Base-by-base conservation (phyloP, 495 filamentous ascomycete genomes). In the Tuber borchii region DNA sequence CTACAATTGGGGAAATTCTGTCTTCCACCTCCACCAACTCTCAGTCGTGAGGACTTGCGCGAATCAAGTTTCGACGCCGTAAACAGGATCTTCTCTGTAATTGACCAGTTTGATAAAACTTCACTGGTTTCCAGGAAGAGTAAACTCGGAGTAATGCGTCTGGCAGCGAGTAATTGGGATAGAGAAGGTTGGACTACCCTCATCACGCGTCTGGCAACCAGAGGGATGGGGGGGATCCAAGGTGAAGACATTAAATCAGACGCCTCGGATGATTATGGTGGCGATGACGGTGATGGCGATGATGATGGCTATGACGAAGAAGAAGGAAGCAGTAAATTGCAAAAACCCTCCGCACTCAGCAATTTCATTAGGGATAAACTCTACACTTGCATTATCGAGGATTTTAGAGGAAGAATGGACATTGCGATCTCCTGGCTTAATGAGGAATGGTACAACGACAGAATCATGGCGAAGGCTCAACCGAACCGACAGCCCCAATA, bases 391-490 rank as follows among this genome's bases (percentile, higher is more conserved):
- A 88, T 98, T 61, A 86, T 97, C 37, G 92, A 94, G 75, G 95
- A 99, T 84, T 99, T 96, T 84, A 88, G 94, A 46, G 89, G 88
- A 56, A 90, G 95, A 37, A 92, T 98, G 74, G 93, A 93, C 74
- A 87, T 93, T 48, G 94, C 93, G 3, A 91, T 97, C 73, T 88
- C 90, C 26, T 99, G 95, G 95, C 86, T 98, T 40, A 94, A 91
- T 80, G 95, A 99, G 84, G 95, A 99, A 84, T 99, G 95, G 95
- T 98, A 97, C 85, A 95, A 93, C 82, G 96, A 97, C 83, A 89
- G 89, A 56, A 84, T 97, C 39, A 88, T 88, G 76, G 74, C 74
- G 48, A 85, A 87, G 65, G 85, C 86, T 69, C 81, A 84, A 12
- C 75, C 81, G 12, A 82, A 83, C 34, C 83, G 87, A 12, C 84